Conservation (phyloP, 306 rosid species). For the Rosa chinensis region DNA sequence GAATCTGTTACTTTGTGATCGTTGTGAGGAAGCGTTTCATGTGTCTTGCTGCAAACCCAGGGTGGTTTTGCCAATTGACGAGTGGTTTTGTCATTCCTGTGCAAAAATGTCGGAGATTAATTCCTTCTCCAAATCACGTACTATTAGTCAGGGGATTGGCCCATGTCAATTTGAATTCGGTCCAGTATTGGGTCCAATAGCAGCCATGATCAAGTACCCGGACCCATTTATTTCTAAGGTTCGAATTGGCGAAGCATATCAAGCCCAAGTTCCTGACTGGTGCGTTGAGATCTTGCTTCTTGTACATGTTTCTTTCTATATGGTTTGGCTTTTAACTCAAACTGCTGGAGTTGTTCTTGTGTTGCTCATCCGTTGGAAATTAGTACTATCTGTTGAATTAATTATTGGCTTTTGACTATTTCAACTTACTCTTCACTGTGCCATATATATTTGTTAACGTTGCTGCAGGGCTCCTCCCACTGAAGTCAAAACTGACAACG, state of each 20-base stretch:
- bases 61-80: constrained; percentile 16
- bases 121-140: not conserved
- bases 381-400: not conserved
- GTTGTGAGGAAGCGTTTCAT: constrained; percentile 17
- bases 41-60: constrained; percentile 1
- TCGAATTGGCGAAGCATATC: constrained; percentile 16
- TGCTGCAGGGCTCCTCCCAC: constrained; percentile 11
- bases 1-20: constrained; percentile 10
- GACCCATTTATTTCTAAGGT: constrained; percentile 10
- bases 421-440: not conserved
- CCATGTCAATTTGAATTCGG: not conserved
- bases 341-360: not conserved
- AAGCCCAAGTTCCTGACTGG: constrained; percentile 20
- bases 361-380: not conserved
- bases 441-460: not conserved
- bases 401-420: not conserved
- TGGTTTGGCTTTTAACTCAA: not conserved
- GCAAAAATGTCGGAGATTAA: not conserved
- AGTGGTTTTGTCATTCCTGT: constrained; percentile 18
- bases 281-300: not conserved
- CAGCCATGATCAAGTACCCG: constrained; percentile 10
- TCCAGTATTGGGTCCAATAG: constrained; percentile 4
- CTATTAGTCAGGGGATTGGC: not conserved
- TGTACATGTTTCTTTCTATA: not conserved
- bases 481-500: not conserved